Conservation (phyloP, 2,329 filamentous ascomycete species). For the Lecanicillium sp. region DNA sequence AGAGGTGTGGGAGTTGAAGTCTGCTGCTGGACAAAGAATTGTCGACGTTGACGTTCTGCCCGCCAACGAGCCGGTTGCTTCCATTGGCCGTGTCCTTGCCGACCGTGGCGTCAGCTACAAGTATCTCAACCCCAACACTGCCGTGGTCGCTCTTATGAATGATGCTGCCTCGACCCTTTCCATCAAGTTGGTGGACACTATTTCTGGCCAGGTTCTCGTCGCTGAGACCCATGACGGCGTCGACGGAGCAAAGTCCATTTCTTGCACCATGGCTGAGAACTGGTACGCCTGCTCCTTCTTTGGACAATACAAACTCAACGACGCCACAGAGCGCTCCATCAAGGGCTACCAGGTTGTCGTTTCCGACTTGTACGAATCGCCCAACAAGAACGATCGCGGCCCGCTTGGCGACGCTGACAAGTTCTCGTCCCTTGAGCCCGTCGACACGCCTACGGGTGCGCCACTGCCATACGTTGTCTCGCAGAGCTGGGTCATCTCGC, state of each 20-base stretch:
- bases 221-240: constrained; percentile 64
- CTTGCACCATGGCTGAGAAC: constrained; percentile 81
- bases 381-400: constrained; percentile 75
- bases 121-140: constrained; percentile 82
- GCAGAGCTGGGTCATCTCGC: constrained; percentile 73
- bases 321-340: constrained; percentile 47
- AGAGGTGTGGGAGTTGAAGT: constrained; percentile 65
- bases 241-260: constrained; percentile 64
- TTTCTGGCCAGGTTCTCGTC: constrained; percentile 75
- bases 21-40: constrained; percentile 59
- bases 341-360: constrained; percentile 83
- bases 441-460: constrained; percentile 45
- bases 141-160: constrained; percentile 65
- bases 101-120: constrained; percentile 95
- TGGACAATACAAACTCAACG: constrained; percentile 49
- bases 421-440: constrained; percentile 68
- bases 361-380: constrained; percentile 85
- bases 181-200: constrained; percentile 75
- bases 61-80: constrained; percentile 78
- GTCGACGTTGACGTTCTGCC: constrained; percentile 60
- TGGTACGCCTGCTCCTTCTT: constrained; percentile 88
- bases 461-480: constrained; percentile 68
- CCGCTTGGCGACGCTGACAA: constrained; percentile 62
- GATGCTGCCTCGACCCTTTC: constrained; percentile 52
- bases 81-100: constrained; percentile 87